Conservation (phyloP, 2,329 filamentous ascomycete species). For the Aspergillus sp. region DNA sequence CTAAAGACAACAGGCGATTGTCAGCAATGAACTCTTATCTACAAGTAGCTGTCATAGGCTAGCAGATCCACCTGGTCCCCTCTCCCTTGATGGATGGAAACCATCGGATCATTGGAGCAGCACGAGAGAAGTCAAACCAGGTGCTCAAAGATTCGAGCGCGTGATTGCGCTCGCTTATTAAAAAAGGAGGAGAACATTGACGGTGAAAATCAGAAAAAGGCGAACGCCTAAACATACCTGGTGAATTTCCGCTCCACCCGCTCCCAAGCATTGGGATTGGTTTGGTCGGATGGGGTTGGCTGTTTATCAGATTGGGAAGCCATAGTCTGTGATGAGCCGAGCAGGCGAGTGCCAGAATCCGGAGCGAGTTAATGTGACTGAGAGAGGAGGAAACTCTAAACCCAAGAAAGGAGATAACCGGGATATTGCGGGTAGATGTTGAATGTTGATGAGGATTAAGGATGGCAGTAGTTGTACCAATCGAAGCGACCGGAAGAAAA, state of each 20-base stretch:
- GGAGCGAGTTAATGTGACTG: neutral
- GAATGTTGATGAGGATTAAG: neutral
- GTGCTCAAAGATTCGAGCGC: neutral
- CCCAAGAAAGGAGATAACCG: neutral
- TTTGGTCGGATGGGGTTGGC: slow-evolving; percentile 41
- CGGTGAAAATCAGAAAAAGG: neutral
- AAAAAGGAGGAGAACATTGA: neutral
- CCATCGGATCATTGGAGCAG: neutral
- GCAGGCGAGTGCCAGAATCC: neutral
- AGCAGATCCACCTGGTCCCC: neutral
- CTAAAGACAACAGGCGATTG: slow-evolving; percentile 47
- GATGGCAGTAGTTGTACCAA: neutral
- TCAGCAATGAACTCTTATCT: slow-evolving; percentile 1
- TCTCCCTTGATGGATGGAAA: neutral
- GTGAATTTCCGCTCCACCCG: slow-evolving; percentile 64
- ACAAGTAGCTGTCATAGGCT: neutral
- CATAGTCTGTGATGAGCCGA: slow-evolving; percentile 6
- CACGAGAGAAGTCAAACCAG: neutral
- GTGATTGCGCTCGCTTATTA: neutral
- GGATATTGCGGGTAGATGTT: neutral
- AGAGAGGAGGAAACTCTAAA: neutral
- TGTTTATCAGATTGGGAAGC: slow-evolving; percentile 20
- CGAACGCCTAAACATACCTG: slow-evolving; percentile 49
- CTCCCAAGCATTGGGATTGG: slow-evolving; percentile 55
- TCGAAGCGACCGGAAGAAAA: slow-evolving; percentile 20